Evolutionary conservation across 2,329 filamentous ascomycete genomes (phyloP), one percentile per base, ranked within the genome.

Genomic region (Talaromyces sp.): DNA sequence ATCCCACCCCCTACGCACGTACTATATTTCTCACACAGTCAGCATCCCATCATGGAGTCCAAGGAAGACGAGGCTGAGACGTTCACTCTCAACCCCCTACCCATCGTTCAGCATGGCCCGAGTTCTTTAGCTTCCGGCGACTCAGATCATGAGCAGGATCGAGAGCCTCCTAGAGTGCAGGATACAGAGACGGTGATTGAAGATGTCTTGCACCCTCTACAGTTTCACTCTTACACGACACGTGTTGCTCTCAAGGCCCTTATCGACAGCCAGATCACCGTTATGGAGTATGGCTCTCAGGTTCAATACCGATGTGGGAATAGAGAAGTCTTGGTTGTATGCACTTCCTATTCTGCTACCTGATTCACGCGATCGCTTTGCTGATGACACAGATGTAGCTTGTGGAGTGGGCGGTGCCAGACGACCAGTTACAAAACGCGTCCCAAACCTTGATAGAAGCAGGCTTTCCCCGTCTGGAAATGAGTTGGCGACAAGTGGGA

Each of bases 231-330:
- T 41, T 19, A 17, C n/a, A 20, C 14, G 20, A 41, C 27, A 20
- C n/a, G 17, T 4, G 4, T 13, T 41, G 41, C 27, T 17, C 27
- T 44, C 8, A 32, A 19, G n/a, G 41, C 41, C 10, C 27, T 32
- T 11, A 19, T 44, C 17, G 27, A 44, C 6, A 10, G n/a, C 8
- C n/a, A 32, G 19, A 44, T 44, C 24, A 16, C 24, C 11, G 24
- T 44, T 32, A 27, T 44, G 2, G 41, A 44, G n/a, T 44, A 32
- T 7, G 41, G 41, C 7, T 19, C 41, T 24, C 41, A 44, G 20
- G 41, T 44, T 44, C 41, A 32, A 44, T 32, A 32, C 24, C 41
- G 41, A 32, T 44, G 16, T 17, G 41, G 41, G 19, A 32, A 44
- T 19, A 13, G 13, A 44, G 41, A 30, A 20, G 29, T 32, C 7